Evolutionary conservation across 768 basidiomycete genomes (phyloP).

Genomic region (Mycena polygramma): DNA sequence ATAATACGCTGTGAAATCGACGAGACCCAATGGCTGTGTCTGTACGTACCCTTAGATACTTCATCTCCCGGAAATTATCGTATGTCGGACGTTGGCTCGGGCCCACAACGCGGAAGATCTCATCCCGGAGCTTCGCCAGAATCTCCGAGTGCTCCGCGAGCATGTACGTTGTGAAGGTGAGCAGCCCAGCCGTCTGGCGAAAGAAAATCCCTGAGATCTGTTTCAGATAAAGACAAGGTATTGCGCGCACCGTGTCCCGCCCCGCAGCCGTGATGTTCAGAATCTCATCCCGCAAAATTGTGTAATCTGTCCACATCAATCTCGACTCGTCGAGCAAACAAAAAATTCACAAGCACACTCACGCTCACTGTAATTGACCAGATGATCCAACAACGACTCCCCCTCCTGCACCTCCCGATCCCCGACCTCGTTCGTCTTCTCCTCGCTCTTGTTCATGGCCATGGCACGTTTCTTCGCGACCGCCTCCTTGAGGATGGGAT

Average conservation of each 20-base stretch:
- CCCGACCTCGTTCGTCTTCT: constrained; percentile 42
- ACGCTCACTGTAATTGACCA: constrained; percentile 70
- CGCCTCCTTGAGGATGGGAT: constrained; percentile 65
- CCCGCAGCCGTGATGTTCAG: constrained; percentile 60
- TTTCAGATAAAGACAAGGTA: too few relatives aligned
- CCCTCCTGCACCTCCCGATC: constrained; percentile 55
- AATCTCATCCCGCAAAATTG: constrained; percentile 59
- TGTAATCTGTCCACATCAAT: constrained; percentile 47
- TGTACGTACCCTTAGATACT: constrained; percentile 63
- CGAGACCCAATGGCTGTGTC: too few relatives aligned
- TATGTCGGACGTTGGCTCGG: constrained; percentile 60
- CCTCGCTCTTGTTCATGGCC: constrained; percentile 21
- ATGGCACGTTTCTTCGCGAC: constrained; percentile 52
- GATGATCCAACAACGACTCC: constrained; percentile 64
- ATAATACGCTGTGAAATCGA: background rate
- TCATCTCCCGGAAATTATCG: constrained; percentile 69
- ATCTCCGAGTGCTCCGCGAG: constrained; percentile 66
- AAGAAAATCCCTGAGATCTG: too few relatives aligned
- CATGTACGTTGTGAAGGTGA: constrained; percentile 69
- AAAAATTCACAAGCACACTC: constrained; percentile 12
- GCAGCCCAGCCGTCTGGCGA: constrained; percentile 59
- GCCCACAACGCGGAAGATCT: constrained; percentile 63
- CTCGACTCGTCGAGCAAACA: too few relatives aligned
- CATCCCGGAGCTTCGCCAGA: constrained; percentile 59
- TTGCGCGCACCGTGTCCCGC: constrained; percentile 54